Base-by-base conservation (phyloP, 1,284 basidiomycete species). In the Waitea zeae region DNA sequence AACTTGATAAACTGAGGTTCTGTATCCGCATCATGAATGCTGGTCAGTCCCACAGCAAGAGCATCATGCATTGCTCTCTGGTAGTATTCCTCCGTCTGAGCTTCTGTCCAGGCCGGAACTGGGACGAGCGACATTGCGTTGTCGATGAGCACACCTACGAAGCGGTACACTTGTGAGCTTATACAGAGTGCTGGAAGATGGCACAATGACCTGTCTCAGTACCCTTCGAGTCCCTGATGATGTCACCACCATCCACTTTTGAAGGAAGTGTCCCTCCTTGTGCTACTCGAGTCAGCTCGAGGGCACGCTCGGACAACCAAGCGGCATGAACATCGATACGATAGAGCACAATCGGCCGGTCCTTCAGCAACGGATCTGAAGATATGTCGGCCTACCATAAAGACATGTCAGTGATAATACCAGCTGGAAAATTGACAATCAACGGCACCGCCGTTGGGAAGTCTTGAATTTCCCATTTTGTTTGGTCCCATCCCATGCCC, bases 401-500 rank as follows among this genome's bases (percentile, higher is more conserved):
- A 14, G 11, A 15, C 22, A 14, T n/a, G n/a, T 26, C 24, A 26
- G 24, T 26, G 33, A 34, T 14, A 14, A n/a, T n/a, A n/a, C n/a
- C n/a, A n/a, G n/a, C n/a, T n/a, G n/a, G n/a, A n/a, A n/a, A n/a
- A n/a, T n/a, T n/a, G n/a, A n/a, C n/a, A n/a, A n/a, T n/a, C n/a
- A n/a, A n/a, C n/a, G n/a, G n/a, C 43, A 87, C 87, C 3, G 83
- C 79, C 17, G 69, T 79, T 1, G 90, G 89, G 46, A 89, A 92
- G 18, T 62, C 52, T 17, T 49, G 49, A 36, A 47, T 67, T 1
- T 64, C 44, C 78, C 78, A 82, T 38, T 67, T 61, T 3, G 82
- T 93, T 52, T 96, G 89, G 49, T 96, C 86, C 89, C 90, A 96
- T 4, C 89, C 90, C 59, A 81, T 70, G 3, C 87, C 90, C 44